Conservation (phyloP, 306 rosid genomes). For the Lathyrus aphaca region DNA sequence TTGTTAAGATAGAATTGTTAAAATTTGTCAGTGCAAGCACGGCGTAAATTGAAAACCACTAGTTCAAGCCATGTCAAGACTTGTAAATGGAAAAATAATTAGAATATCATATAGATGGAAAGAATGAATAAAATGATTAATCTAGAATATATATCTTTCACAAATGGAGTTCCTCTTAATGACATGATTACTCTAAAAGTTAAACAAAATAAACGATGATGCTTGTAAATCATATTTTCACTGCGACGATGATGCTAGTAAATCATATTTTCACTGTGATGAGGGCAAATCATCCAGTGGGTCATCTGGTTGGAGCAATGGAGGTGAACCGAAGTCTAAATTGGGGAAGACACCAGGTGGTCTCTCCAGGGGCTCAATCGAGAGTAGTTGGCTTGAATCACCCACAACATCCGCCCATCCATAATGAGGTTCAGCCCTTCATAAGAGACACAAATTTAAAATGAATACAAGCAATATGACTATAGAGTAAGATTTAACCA, state of each 20-base stretch:
- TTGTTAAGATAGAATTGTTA: not conserved
- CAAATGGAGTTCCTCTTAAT: conserved; percentile 36
- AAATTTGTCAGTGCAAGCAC: not conserved
- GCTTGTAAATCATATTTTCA: conserved; percentile 42
- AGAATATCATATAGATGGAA: conserved; percentile 42
- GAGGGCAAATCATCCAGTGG: conserved; percentile 57
- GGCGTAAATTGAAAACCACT: conserved; percentile 1
- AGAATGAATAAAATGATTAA: conserved; percentile 70
- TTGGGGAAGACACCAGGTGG: conserved; percentile 83
- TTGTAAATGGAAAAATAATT: conserved; percentile 6
- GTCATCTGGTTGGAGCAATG: conserved; percentile 49
- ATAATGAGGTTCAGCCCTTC: conserved; percentile 93
- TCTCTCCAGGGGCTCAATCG: conserved; percentile 76
- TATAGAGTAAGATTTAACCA: not conserved
- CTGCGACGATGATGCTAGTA: conserved; percentile 35
- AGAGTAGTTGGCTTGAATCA: conserved; percentile 83
- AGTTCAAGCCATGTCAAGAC: not conserved
- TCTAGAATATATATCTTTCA: conserved; percentile 33
- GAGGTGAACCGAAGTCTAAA: conserved; percentile 65
- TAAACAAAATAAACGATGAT: conserved; percentile 33
- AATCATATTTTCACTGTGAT: conserved; percentile 48
- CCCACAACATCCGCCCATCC: conserved; percentile 99
- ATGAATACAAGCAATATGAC: not conserved
- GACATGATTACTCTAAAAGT: conserved; percentile 33
- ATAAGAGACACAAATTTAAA: conserved; percentile 33